Percentiles rank a stretch among this genome's conserved stretches.
phyloP scores from a whole-genome alignment of 163 green algal genomes.

The Scenedesmus sp. region DNA sequence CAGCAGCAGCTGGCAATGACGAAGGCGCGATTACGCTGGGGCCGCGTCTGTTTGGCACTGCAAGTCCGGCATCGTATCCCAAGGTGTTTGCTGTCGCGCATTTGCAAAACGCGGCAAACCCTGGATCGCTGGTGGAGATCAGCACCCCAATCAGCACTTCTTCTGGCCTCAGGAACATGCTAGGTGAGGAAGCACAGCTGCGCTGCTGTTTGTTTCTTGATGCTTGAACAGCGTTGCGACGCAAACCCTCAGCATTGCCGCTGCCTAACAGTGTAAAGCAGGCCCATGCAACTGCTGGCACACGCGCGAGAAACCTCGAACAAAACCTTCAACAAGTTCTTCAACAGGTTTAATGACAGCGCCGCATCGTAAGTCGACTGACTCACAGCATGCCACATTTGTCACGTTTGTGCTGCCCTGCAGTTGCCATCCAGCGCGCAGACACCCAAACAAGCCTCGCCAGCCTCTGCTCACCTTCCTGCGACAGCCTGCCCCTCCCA shows the following conservation, averaged over 20 bases:
- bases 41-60: background rate
- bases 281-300: too few relatives aligned
- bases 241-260: too few relatives aligned
- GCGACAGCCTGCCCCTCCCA: background rate
- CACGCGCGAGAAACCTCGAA: too few relatives aligned
- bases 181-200: background rate
- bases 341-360: too few relatives aligned
- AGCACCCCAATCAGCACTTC: background rate
- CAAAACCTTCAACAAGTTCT: too few relatives aligned
- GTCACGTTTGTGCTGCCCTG: background rate
- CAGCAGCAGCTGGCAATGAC: background rate
- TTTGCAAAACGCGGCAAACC: background rate
- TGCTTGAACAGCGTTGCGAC: too few relatives aligned
- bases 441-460: background rate
- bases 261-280: too few relatives aligned
- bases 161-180: background rate
- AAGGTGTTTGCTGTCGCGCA: background rate
- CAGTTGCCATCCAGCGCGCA: conserved; percentile 2
- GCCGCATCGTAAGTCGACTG: too few relatives aligned
- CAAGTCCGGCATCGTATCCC: background rate
- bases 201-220: too few relatives aligned
- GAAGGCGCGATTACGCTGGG: background rate
- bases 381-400: too few relatives aligned
- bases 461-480: background rate
- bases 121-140: background rate